Conservation (phyloP, 257 asterid species). For the Paraleonurus japonicus region DNA sequence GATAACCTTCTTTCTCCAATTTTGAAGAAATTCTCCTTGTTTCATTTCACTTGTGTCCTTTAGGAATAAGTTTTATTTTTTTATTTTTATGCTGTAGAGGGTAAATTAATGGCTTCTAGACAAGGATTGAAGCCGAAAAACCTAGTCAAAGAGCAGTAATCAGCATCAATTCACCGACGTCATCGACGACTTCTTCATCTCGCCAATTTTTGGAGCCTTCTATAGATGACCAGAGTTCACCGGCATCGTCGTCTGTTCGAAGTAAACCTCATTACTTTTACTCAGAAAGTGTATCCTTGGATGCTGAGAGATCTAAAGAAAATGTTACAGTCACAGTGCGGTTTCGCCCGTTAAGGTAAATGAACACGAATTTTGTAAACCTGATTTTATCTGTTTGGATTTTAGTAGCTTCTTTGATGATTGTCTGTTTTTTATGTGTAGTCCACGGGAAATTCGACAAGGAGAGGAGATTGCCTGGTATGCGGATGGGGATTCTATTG, state of each 20-base stretch:
- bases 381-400: not conserved
- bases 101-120: conserved; percentile 58
- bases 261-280: conserved; percentile 60
- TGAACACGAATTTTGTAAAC: not conserved
- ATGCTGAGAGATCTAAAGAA: conserved; percentile 74
- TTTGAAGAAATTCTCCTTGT: conserved; percentile 6
- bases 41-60: conserved; percentile 1
- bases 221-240: conserved; percentile 66
- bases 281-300: conserved; percentile 50
- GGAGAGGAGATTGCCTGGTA: conserved; percentile 99
- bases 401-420: conserved; percentile 17
- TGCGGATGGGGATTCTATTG: conserved; percentile 96
- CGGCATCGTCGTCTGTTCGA: conserved; percentile 81
- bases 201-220: conserved; percentile 71
- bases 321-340: conserved; percentile 94
- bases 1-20: conserved; percentile 10
- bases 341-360: conserved; percentile 97
- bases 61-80: conserved; percentile 5
- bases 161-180: conserved; percentile 59
- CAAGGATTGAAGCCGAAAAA: conserved; percentile 54
- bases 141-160: conserved; percentile 39
- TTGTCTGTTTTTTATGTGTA: conserved; percentile 34
- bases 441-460: conserved; percentile 94
- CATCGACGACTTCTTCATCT: conserved; percentile 86
- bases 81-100: conserved; percentile 17